Evolutionary conservation across 106 monocot species (phyloP), one percentile per base, ranked within the genome.

Genomic region (Xerophyta viscosa): DNA sequence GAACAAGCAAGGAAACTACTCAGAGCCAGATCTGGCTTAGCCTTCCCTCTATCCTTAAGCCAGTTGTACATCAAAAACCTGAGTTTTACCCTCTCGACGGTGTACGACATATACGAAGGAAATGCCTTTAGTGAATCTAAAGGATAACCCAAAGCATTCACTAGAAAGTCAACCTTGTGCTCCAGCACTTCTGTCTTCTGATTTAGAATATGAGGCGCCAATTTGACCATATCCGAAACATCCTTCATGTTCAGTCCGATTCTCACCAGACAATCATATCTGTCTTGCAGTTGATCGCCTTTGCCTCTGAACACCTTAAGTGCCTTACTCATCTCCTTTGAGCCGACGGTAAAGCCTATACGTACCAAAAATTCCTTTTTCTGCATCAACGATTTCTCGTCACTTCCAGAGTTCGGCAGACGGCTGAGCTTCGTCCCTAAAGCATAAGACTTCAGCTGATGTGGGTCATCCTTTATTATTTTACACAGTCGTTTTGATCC

Each of bases 11-110:
- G 61, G 7, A 89, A 15, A 30, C 57, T 80, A 37, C 69, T 68
- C 63, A 79, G 48, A 37, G 76, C 66, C 24, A 84, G 48, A 8
- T 10, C 18, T 26, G 64, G 49, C 4, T n/a, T 44, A 39, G 33
- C 46, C 37, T 58, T 77, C 27, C 74, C 77, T 71, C 51, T 68
- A 45, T 79, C 73, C 44, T 64, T 58, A 14, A 90, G 63, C 90
- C 89, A 89, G 54, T 68, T 74, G 60, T 84, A 83, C 90, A 91
- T 75, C 46, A 71, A 59, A 53, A 81, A 81, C 71, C 90, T 73
- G 22, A 74, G 53, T 54, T 74, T 78, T 13, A 75, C 57, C 58
- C 80, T 74, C 27, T 64, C 69, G 24, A 60, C 27, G 28, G 71
- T 79, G 51, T 48, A 81, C 15, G 69, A 58, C 64, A 91, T 51